Evolutionary conservation across 78 protist genomes (phyloP).

Genomic region (Dictyostelium citrinum): DNA sequence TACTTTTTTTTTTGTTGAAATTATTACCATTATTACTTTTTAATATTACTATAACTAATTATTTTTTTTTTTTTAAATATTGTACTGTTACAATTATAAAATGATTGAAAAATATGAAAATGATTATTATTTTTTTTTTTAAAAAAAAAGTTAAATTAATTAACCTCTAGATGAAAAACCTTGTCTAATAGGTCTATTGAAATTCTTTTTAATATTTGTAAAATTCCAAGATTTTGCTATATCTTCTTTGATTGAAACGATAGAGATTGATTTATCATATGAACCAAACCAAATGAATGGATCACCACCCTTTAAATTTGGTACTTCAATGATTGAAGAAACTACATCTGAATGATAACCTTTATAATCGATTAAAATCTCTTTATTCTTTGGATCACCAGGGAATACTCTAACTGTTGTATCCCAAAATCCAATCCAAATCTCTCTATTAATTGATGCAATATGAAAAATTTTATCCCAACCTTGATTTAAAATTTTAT

Average conservation of each 20-base stretch:
- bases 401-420: constrained; percentile 17
- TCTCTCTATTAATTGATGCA: constrained; percentile 3
- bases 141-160: too few species aligned
- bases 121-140: not conserved
- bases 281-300: constrained; percentile 54
- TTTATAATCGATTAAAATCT: not conserved
- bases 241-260: not conserved
- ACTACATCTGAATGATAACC: constrained; percentile 55
- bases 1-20: too few species aligned
- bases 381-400: constrained; percentile 53
- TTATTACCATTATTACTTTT: too few species aligned
- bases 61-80: not conserved
- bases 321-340: constrained; percentile 52
- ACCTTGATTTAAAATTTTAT: constrained; percentile 33
- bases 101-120: too few species aligned
- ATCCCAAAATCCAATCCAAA: constrained; percentile 56
- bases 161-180: constrained; percentile 62
- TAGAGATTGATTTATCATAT: constrained; percentile 31
- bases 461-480: constrained; percentile 58
- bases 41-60: not conserved
- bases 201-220: constrained; percentile 3
- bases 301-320: constrained; percentile 56
- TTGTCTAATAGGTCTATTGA: not conserved
- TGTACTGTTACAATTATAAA: too few species aligned
- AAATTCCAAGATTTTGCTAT: not conserved